Base-by-base conservation (phyloP, 768 basidiomycete genomes). In the Rhodocollybia butyracea region DNA sequence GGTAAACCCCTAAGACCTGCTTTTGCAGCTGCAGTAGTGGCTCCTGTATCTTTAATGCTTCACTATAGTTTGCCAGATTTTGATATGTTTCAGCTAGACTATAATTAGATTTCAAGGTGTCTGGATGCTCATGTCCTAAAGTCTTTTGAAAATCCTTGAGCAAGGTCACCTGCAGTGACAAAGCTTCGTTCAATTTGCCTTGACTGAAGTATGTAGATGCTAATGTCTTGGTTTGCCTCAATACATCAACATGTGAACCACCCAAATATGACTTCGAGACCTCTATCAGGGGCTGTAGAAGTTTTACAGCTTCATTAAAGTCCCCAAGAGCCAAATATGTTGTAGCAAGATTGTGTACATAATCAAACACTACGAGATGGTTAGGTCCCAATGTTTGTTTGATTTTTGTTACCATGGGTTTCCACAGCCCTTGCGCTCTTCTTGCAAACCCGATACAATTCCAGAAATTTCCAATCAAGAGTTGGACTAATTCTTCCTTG, bases 21-120 rank as follows among this genome's bases (percentile, higher is more conserved):
- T 48, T 15, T 22, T 13, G 15, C 8, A 24, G 17, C 11, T 17
- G n/a, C 8, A 57, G n/a, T 2, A 57, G 22, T n/a, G 7, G 30
- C 31, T 53, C 30, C 40, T 53, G 11, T n/a, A 57, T n/a, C n/a
- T 43, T 36, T n/a, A 19, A 27, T 2, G 57, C 57, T 27, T 53
- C 57, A 12, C 4, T 24, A 10, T 36, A 22, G 15, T 32, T 12
- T 1, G 31, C 51, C 17, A 54, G 29, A 8, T 32, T 19, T 12
- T 8, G 7, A 32, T 54, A 57, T 12, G 51, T 45, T 13, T 11
- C 7, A 19, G 42, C 57, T n/a, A 57, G 34, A 27, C 32, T 36
- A 43, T 52, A 51, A 27, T 12, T 17, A 10, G 4, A 26, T 15
- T 48, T 12, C 10, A 52, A 32, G 11, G 57, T 57, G n/a, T 53